Evolutionary conservation across 768 basidiomycete species (phyloP), one percentile per base, ranked within the genome.

Genomic region (Collybiopsis confluens): DNA sequence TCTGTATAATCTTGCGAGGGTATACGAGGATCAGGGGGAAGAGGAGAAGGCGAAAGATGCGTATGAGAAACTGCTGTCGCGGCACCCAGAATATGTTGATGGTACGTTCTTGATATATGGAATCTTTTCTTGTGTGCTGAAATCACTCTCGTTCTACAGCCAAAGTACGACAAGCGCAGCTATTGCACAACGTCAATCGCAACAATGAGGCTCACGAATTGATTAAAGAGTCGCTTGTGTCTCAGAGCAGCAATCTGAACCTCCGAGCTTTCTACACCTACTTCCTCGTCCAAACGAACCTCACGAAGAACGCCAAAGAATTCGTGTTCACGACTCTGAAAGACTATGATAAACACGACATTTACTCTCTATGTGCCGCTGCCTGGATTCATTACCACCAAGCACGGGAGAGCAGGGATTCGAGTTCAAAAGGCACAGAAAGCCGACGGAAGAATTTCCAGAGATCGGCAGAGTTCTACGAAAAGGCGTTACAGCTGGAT

Each of bases 31-130:
- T 44, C 75, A 81, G 50, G 88, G 88, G 1, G 86, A 91, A 33
- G 76, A 78, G 4, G 75, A 69, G 1, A 76, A 86, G 56, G 95
- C 96, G 2, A 85, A 78, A 58, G 90, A 88, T 59, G 92, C 91
- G 1, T 98, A 95, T 61, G 82, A 86, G 45, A 92, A 93, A 68
- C 75, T 98, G 8, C 69, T 98, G 33, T 73, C 82, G n/a, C 78
- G 88, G 50, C 96, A 98, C 74, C 92, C 95, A 1, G 97, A 98
- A 70, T 98, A 96, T 65, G 81, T 94, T 21, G 96, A 98, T 65
- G 96, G 95, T 96, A 59, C 44, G 88, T 73, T 30, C n/a, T n/a
- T n/a, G n/a, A n/a, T n/a, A n/a, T n/a, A n/a, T n/a, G n/a, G n/a
- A n/a, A n/a, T n/a, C n/a, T n/a, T n/a, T n/a, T n/a, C n/a, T n/a